Base-by-base conservation (phyloP, 345 rosid genomes). In the Pistacia integerrima region DNA sequence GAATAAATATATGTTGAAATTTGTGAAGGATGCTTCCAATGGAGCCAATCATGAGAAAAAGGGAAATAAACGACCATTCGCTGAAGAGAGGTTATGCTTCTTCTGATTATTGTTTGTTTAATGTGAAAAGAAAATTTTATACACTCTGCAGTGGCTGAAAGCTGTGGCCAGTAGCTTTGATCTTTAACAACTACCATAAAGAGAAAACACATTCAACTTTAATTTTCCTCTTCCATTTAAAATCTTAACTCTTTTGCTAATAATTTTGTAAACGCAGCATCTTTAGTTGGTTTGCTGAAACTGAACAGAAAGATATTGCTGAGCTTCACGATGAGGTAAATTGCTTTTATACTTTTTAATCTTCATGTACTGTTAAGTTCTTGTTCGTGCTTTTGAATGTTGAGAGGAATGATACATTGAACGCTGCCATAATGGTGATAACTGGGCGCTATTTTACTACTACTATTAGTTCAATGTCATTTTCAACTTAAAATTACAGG, bases 241-340 rank as follows among this genome's bases (percentile, higher is more conserved):
- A 41, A 22, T 57, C 57, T 71, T 35, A 20, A 30, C 60, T 52
- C 35, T 16, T 30, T 69, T 10, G 4, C 30, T 30, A 4, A 30
- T 14, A 22, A 44, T 72, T 36, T 33, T 11, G 12, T 9, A 10
- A 16, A 28, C 57, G 63, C 83, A 82, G 87, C 78, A 82, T 84
- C 79, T 79, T 84, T 70, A 67, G 64, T 72, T 84, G 87, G 87
- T 82, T 84, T 55, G 56, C 68, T 22, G 79, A 71, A 55, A 64
- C 77, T 46, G 70, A 67, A 58, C 82, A 62, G n/a, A 76, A 79
- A 76, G 81, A 73, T 73, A 60, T 73, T 60, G 76, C 54, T 11
- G 83, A 79, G 4, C 25, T 77, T 38, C 85, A 74, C 14, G 85
- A 84, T 82, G 87, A 84, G 81, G 87, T 84, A 63, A 67, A 62